Percentiles rank a stretch among this genome's conserved stretches.
Conservation (phyloP, 192 early-diverging fungal species). For the Umbelopsis sp. region DNA sequence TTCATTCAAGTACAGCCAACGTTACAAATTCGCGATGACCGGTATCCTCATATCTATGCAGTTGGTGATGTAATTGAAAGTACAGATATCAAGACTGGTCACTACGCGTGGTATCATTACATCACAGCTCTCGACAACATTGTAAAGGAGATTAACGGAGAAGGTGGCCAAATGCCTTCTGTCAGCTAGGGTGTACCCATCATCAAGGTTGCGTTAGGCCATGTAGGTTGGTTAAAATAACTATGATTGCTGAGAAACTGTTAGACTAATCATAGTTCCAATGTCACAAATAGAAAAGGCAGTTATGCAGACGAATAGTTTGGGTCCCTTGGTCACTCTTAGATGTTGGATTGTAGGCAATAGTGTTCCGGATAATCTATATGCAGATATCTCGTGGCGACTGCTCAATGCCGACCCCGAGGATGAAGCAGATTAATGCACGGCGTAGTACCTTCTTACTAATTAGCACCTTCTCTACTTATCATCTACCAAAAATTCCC, state of each 20-base stretch:
- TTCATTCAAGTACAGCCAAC: conserved; percentile 72
- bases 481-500: no score
- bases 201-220: conserved; percentile 25
- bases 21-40: conserved; percentile 62
- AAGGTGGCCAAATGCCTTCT: conserved; percentile 14
- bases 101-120: conserved; percentile 33
- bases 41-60: conserved; percentile 69
- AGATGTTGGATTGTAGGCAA: conserved; percentile 31
- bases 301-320: conserved; percentile 25
- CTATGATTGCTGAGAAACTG: background rate
- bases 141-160: conserved; percentile 18
- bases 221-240: conserved; percentile 8
- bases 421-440: background rate
- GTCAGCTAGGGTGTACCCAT: conserved; percentile 26
- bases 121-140: conserved; percentile 26
- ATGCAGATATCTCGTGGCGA: conserved; percentile 21
- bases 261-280: background rate
- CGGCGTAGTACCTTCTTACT: no score
- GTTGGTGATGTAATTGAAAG: conserved; percentile 69
- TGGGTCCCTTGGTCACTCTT: conserved; percentile 28
- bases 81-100: conserved; percentile 43
- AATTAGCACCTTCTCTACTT: no score
- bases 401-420: background rate
- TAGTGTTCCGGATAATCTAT: conserved; percentile 22
- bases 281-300: conserved; percentile 23